Evolutionary conservation across 139 green algal genomes (phyloP).

Genomic region (Coelastrella sp.): DNA sequence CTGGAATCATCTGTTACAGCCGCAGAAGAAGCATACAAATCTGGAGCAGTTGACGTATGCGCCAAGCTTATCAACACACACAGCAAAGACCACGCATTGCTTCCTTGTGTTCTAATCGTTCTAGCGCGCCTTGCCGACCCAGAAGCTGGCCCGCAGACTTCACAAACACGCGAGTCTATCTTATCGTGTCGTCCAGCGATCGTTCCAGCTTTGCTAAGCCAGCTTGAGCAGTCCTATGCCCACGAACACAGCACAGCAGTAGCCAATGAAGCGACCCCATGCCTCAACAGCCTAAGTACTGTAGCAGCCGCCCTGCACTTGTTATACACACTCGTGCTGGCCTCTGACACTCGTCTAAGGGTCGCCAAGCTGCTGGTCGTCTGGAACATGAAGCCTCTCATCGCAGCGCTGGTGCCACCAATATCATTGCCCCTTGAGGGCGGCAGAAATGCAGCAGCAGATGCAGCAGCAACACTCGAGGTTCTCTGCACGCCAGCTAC

Average conservation of each 20-base stretch:
- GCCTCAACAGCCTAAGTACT: conserved; percentile 13
- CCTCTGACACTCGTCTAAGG: background rate
- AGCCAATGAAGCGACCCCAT: background rate
- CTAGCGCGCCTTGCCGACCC: background rate
- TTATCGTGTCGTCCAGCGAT: background rate
- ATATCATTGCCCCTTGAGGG: conserved; percentile 13
- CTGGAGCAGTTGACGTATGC: background rate
- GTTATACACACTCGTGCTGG: background rate
- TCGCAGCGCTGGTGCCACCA: background rate
- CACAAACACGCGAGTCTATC: background rate
- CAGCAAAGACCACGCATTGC: conserved; percentile 2
- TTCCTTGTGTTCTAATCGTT: background rate
- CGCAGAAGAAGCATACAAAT: conserved; percentile 12
- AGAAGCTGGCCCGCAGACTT: background rate
- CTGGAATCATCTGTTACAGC: background rate
- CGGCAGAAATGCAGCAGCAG: background rate
- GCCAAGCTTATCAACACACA: background rate
- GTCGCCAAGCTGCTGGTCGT: conserved; percentile 4
- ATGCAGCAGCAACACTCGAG: conserved; percentile 29
- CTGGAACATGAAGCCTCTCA: background rate
- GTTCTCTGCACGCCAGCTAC: background rate
- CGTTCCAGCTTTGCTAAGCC: background rate
- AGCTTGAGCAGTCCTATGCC: background rate
- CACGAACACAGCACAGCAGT: too few species aligned
- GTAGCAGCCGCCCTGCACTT: background rate